Conservation (phyloP, 2,329 filamentous ascomycete species). For the Bipolaris cookei region DNA sequence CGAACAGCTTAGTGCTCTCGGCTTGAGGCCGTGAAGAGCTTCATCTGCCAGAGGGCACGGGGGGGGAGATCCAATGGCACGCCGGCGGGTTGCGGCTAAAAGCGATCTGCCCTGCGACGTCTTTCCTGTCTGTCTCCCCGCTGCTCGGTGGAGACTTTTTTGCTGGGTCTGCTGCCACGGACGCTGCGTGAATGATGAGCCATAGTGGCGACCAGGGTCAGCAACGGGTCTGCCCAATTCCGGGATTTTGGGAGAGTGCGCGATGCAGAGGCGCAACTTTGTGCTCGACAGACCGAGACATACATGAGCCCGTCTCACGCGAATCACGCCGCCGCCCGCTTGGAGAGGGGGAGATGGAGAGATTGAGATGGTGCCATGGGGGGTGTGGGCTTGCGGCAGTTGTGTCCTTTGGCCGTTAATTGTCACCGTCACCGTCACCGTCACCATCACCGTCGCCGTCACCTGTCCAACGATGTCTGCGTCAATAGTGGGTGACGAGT, state of each 20-base stretch:
- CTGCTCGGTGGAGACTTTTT: slow-evolving; percentile 1
- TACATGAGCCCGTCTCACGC: slow-evolving; percentile 27
- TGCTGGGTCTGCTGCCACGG: slow-evolving; percentile 4
- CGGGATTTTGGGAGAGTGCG: slow-evolving; percentile 36
- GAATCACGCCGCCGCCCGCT: slow-evolving; percentile 8
- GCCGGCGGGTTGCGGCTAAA: slow-evolving; percentile 16
- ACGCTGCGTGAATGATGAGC: slow-evolving; percentile 2
- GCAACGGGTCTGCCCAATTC: slow-evolving; percentile 28
- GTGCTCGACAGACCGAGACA: background rate
- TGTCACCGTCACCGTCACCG: background rate
- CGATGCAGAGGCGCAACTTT: slow-evolving; percentile 25
- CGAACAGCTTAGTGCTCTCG: slow-evolving; percentile 10
- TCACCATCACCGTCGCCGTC: background rate
- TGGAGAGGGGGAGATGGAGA: background rate
- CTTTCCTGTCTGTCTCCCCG: slow-evolving; percentile 24
- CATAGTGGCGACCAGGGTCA: slow-evolving; percentile 12
- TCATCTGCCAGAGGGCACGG: slow-evolving; percentile 15
- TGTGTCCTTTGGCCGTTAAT: background rate
- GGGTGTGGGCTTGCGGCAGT: background rate
- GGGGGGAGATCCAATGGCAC: slow-evolving; percentile 19
- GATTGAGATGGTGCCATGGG: background rate
- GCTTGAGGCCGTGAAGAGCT: slow-evolving; percentile 3
- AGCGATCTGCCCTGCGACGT: slow-evolving; percentile 27
- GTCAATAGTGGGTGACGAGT: slow-evolving; percentile 1
- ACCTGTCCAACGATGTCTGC: background rate